phyloP scores from a whole-genome alignment of 208 protist genomes.

The Vickermania ingenoplastis region DNA sequence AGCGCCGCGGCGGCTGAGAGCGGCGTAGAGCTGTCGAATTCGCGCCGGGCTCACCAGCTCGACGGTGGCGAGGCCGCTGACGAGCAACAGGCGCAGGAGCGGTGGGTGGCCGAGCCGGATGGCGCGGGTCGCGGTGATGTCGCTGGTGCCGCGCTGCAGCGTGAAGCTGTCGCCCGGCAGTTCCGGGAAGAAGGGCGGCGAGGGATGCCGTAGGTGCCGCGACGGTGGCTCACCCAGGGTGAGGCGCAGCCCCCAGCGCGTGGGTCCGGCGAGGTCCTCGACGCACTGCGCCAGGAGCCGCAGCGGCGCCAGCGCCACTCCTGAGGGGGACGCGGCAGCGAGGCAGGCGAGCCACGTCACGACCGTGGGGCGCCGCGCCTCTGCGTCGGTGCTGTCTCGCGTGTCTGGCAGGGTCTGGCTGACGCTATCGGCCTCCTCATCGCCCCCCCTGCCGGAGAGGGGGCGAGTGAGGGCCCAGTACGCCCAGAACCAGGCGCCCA shows the following conservation, averaged over 20 bases:
- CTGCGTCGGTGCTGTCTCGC: not conserved
- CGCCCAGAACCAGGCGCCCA: not conserved
- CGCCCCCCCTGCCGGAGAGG: too few relatives aligned
- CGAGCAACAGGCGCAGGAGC: not conserved
- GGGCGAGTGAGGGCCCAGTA: not conserved
- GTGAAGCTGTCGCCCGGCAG: too few relatives aligned
- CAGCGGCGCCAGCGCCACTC: not conserved
- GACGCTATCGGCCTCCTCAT: too few relatives aligned
- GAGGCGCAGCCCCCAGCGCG: not conserved
- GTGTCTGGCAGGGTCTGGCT: not conserved
- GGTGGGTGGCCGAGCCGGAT: not conserved
- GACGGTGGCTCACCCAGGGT: not conserved
- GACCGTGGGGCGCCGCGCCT: not conserved
- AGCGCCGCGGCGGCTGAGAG: not conserved
- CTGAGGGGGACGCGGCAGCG: not conserved
- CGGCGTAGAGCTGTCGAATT: not conserved
- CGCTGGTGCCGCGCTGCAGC: not conserved
- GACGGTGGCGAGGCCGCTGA: not conserved
- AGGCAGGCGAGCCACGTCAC: not conserved
- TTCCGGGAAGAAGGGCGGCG: not conserved
- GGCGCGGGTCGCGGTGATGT: not conserved
- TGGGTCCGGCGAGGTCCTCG: not conserved
- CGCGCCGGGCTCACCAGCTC: not conserved
- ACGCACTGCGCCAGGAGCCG: not conserved
- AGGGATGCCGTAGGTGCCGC: not conserved